Evolutionary conservation across 176 grass and related monocot genomes (phyloP).

Genomic region (Urochloa ruziziensis): DNA sequence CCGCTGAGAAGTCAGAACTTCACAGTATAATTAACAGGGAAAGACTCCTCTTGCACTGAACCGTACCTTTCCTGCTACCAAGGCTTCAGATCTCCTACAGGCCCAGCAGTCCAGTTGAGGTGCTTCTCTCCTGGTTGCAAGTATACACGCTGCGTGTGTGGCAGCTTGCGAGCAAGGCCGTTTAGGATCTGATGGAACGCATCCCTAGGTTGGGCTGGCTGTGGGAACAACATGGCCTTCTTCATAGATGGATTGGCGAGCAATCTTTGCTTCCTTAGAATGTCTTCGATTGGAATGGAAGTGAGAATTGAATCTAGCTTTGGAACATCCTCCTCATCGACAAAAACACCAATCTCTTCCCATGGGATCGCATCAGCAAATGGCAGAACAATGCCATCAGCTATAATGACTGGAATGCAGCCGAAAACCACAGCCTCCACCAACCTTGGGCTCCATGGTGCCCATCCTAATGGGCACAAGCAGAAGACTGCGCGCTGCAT

Average conservation of each 20-base stretch:
- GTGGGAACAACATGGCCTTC: slow-evolving; percentile 84
- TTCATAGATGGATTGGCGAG: slow-evolving; percentile 92
- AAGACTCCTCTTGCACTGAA: not conserved
- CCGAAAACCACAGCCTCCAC: slow-evolving; percentile 85
- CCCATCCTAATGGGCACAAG: slow-evolving; percentile 86
- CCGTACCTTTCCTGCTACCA: slow-evolving; percentile 49
- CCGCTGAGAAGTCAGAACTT: slow-evolving; percentile 6
- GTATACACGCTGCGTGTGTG: slow-evolving; percentile 49
- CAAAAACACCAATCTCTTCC: slow-evolving; percentile 90
- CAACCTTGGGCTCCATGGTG: slow-evolving; percentile 86
- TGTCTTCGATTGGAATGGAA: slow-evolving; percentile 70
- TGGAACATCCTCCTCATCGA: slow-evolving; percentile 80
- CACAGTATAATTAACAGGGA: not conserved
- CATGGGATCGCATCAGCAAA: slow-evolving; percentile 90
- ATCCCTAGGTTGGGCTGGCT: slow-evolving; percentile 73
- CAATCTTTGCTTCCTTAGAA: slow-evolving; percentile 83
- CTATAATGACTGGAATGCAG: slow-evolving; percentile 95
- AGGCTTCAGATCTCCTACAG: slow-evolving; percentile 64
- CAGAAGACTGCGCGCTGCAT: slow-evolving; percentile 88
- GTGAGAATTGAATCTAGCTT: slow-evolving; percentile 78
- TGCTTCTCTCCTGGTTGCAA: slow-evolving; percentile 62
- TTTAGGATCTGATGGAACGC: slow-evolving; percentile 93
- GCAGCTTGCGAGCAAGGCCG: slow-evolving; percentile 81
- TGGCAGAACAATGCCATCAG: slow-evolving; percentile 79
- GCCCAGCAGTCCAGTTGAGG: slow-evolving; percentile 80